phyloP scores from a whole-genome alignment of 768 basidiomycete genomes.

The Phylloporus scabripes region DNA sequence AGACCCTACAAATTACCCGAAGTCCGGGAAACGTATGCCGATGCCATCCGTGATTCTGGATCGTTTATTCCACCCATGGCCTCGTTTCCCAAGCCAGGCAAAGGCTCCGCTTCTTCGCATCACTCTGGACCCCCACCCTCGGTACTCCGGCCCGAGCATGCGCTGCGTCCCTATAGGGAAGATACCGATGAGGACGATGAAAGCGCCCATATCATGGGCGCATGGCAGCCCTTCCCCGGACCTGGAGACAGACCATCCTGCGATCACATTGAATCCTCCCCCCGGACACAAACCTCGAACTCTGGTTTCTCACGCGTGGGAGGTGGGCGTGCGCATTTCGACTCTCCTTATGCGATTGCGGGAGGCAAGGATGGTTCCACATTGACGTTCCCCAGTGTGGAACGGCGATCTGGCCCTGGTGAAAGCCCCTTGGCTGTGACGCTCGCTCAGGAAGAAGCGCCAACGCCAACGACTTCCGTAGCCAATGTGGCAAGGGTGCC shows the following conservation, averaged over 20 bases:
- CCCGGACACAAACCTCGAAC: slow-evolving; percentile 26
- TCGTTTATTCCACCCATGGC: slow-evolving; percentile 45
- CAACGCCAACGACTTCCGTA: slow-evolving; percentile 47
- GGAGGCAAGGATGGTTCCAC: slow-evolving; percentile 46
- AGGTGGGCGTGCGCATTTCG: slow-evolving; percentile 82
- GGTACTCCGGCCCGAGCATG: slow-evolving; percentile 76
- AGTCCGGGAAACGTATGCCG: slow-evolving; percentile 23
- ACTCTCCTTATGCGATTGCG: slow-evolving; percentile 77
- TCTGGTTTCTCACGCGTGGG: slow-evolving; percentile 84
- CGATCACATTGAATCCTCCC: slow-evolving; percentile 25
- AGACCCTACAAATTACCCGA: slow-evolving; percentile 23
- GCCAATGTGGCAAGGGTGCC: slow-evolving; percentile 42
- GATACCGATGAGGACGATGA: slow-evolving; percentile 70
- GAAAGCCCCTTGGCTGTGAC: slow-evolving; percentile 19
- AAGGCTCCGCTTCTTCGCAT: slow-evolving; percentile 31
- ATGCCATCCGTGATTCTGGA: slow-evolving; percentile 36
- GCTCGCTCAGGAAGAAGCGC: slow-evolving; percentile 34
- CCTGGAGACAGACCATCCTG: slow-evolving; percentile 22
- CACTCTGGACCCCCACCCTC: slow-evolving; percentile 54
- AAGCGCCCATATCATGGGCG: slow-evolving; percentile 83
- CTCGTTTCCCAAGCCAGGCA: slow-evolving; percentile 25
- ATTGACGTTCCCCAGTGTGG: slow-evolving; percentile 62
- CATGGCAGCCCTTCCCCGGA: slow-evolving; percentile 77
- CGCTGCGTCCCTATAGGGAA: slow-evolving; percentile 67
- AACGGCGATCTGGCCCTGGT: slow-evolving; percentile 32